Evolutionary conservation across 2,329 filamentous ascomycete genomes (phyloP), one percentile per base, ranked within the genome.

Genomic region (Xylaria multiplex): DNA sequence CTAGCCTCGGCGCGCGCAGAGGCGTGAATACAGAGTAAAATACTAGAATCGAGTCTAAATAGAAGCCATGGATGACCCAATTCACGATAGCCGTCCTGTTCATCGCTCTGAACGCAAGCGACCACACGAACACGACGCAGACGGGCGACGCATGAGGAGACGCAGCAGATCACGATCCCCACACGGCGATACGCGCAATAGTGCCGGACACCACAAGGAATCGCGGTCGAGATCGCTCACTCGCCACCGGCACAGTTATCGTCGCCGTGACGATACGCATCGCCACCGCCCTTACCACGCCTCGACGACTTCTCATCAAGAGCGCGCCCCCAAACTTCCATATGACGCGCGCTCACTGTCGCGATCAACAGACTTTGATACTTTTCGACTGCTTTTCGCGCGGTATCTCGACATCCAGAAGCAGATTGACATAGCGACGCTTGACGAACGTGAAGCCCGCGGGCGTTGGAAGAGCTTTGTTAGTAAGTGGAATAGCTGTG

Each of bases 381-480:
- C 80, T 0, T 93, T 93, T 74, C 85, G 86, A 67, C 86, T 91
- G 0, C 82, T 97, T 65, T 92, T 97, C 69, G 92, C 90, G 16
- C 87, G 92, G 54, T 98, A 97, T 73, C 85, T 98, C 30, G 91
- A 94, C 72, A 86, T 97, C 40, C 95, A 98, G 79, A 97, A 97
- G 80, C 84, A 88, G 45, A 85, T 91, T 46, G 81, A 90, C 59
- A 81, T 96, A 1, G 84, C 89, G 19, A 85, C 87, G 9, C 82
- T 98, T 71, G 86, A 88, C 62, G 90, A 93, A 69, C 85, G 86
- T n/a, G 94, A 97, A 77, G 80, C 89, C 0, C 90, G 85, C 70
- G 93, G 94, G 1, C 84, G 95, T 62, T 99, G 95, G 93, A 97
- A 97, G 84, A 95, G 93, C 77, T 99, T 98, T 74, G 78, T 95